Evolutionary conservation across 257 asterid genomes (phyloP), one percentile per base, ranked within the genome.

Genomic region (Scutellaria barbata): DNA sequence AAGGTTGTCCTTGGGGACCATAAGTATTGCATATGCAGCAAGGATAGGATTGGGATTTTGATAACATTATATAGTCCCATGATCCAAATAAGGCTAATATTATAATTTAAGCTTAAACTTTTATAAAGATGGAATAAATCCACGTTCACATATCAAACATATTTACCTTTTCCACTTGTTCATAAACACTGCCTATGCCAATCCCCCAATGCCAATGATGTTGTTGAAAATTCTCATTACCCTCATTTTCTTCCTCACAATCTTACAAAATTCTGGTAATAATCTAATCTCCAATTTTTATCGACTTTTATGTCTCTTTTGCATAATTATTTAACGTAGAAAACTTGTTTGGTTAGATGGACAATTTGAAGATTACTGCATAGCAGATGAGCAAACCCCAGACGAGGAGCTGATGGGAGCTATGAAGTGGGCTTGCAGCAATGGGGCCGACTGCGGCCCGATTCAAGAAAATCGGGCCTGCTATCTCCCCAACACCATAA

Each of bases 311-410:
- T 10, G 14, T 61, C 22, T 13, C 60, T 1, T 50, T 6, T 50
- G 56, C 6, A 1, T 13, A 5, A 13, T 14, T 18, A 20, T 18
- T 53, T 11, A 16, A 25, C 3, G 62, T 25, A 30, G 35, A 30
- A 30, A 30, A 30, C 4, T 30, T 60, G 45, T 4, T 13, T 25
- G 22, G 12, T 35, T 55, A 84, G 98, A 82, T 66, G 95, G 78
- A 45, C 96, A 91, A 77, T 82, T 70, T 71, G 90, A 83, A 70
- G 90, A 88, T 7, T 89, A 86, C 82, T 92, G 99, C 90, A 64
- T 88, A 73, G 98, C 96, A 5, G 97, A 95, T 51, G 95, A 81
- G 84, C 99, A 95, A 74, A 74, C 86, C 0, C 82, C 87, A 7
- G 98, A 84, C 11, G 90, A 71, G 0, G 86, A 76, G 72, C 64